Evolutionary conservation across 805 yeast genomes (phyloP).

Genomic region (Sungouiozyma ichnusensis): DNA sequence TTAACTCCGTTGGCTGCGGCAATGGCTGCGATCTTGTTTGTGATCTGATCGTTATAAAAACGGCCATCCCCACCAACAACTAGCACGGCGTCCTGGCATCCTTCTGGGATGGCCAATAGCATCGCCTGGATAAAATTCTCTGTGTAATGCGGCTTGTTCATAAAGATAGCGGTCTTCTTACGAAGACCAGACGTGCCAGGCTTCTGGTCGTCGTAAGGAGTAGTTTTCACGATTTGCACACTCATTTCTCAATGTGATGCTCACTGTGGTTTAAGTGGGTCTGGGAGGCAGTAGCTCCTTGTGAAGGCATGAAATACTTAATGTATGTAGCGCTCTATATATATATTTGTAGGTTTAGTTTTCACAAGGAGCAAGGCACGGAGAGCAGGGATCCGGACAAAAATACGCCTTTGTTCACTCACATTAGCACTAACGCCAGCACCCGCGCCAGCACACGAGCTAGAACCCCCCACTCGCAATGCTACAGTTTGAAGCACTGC

Average conservation of each 20-base stretch:
- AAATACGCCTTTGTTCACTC: no score
- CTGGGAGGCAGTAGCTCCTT: no score
- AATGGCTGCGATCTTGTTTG: conserved; percentile 71
- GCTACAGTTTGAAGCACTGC: conserved; percentile 10
- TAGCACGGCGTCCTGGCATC: conserved; percentile 57
- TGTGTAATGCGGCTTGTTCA: conserved; percentile 61
- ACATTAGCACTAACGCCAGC: no score
- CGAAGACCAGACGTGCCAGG: conserved; percentile 98
- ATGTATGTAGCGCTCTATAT: neutral
- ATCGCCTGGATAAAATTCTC: conserved; percentile 91
- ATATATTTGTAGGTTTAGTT: no score
- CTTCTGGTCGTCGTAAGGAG: conserved; percentile 79
- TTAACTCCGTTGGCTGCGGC: conserved; percentile 87
- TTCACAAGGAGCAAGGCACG: neutral
- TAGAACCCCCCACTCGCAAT: no score
- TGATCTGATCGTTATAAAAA: conserved; percentile 71
- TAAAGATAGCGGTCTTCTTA: conserved; percentile 79
- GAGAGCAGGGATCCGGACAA: neutral
- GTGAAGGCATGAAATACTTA: no score
- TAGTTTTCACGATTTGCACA: conserved; percentile 41
- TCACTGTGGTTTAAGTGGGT: no score
- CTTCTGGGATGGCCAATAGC: conserved; percentile 83
- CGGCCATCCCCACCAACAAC: conserved; percentile 98
- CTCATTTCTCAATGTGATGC: no score
- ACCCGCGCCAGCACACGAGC: no score